Conservation (phyloP, 2,329 filamentous ascomycete species). For the Didymella keratinophila region DNA sequence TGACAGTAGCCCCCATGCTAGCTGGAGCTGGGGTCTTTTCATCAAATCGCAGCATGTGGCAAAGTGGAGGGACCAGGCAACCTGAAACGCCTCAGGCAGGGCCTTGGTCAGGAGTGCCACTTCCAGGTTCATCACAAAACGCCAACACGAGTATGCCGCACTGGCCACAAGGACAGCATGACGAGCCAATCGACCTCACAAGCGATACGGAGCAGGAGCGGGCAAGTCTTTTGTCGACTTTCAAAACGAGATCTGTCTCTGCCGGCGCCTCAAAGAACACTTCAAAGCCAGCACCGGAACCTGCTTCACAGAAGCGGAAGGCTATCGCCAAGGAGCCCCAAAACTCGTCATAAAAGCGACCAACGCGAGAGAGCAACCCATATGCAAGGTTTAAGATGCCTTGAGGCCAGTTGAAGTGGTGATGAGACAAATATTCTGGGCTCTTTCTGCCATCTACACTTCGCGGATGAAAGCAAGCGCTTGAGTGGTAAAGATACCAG, state of each 20-base stretch:
- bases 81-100: slow-evolving; percentile 1
- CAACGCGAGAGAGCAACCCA: background rate
- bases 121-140: background rate
- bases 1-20: background rate
- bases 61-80: slow-evolving; percentile 8
- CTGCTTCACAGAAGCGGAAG: background rate
- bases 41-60: slow-evolving; percentile 3
- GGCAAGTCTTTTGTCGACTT: slow-evolving; percentile 23
- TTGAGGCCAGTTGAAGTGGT: background rate
- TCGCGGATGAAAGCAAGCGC: background rate
- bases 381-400: slow-evolving; percentile 1
- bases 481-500: background rate
- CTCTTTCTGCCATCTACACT: background rate
- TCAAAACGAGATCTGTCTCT: slow-evolving; percentile 15
- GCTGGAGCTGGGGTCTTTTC: background rate
- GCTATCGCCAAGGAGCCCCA: background rate
- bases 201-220: slow-evolving; percentile 27
- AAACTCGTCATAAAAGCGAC: background rate
- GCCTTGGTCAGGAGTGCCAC: background rate
- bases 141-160: slow-evolving; percentile 1
- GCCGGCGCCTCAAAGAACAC: background rate
- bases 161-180: background rate
- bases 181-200: slow-evolving; percentile 29
- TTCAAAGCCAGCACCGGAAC: background rate
- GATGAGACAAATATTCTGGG: background rate